Conservation (phyloP, 148 eudicot genomes). For the Rhododendron williamsianum region DNA sequence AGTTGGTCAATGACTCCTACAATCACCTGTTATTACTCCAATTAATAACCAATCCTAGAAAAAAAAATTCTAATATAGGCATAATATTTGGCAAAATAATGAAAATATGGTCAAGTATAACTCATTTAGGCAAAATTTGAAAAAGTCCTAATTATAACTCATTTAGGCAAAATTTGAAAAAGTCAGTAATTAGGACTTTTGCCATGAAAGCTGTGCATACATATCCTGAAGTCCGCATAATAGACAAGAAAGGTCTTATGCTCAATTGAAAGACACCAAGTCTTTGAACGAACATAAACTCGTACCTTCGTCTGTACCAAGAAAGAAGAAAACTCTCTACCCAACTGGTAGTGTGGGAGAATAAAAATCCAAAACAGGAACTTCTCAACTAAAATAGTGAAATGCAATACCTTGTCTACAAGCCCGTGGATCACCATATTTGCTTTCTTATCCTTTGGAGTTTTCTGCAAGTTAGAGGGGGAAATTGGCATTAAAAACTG, state of each 20-base stretch:
- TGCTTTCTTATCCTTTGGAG: conserved; percentile 94
- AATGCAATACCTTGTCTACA: conserved; percentile 70
- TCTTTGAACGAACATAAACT: neutral
- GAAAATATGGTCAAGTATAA: neutral
- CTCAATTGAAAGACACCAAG: neutral
- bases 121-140: neutral
- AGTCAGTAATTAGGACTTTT: neutral
- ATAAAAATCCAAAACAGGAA: neutral
- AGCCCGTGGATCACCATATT: conserved; percentile 77
- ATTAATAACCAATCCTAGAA: conserved; percentile 4
- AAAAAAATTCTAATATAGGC: neutral
- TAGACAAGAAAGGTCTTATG: neutral
- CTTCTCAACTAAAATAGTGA: neutral
- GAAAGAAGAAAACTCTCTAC: neutral
- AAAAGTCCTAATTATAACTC: no score
- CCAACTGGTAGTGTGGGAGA: neutral
- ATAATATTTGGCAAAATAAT: neutral
- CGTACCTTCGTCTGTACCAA: neutral
- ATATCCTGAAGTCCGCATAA: neutral
- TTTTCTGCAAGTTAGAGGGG: conserved; percentile 47
- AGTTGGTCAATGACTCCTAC: conserved; percentile 70
- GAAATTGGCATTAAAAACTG: neutral
- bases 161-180: neutral
- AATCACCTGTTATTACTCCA: conserved; percentile 54
- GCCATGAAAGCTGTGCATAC: neutral